Conservation (phyloP, 768 basidiomycete species). For the Lactarius psammicola region DNA sequence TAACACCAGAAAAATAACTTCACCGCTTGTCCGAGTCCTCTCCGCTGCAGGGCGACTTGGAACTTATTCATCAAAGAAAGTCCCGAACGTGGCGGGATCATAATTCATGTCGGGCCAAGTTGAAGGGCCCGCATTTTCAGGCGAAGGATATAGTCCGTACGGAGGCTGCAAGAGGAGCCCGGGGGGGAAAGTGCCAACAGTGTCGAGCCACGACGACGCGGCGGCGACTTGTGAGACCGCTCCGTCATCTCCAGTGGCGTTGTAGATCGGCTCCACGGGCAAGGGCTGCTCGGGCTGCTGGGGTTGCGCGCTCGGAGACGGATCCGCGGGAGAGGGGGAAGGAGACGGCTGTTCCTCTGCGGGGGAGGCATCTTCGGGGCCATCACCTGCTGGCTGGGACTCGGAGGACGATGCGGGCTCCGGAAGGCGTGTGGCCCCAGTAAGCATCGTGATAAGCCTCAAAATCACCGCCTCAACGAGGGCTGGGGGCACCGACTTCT, state of each 20-base stretch:
- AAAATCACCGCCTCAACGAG: background rate
- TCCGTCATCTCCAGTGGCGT: no score
- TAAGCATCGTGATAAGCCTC: background rate
- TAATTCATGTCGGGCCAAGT: background rate
- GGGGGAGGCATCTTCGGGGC: background rate
- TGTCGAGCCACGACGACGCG: background rate
- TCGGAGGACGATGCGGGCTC: background rate
- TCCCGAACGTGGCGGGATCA: background rate
- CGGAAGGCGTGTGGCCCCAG: no score
- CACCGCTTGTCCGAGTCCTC: background rate
- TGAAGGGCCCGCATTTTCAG: no score
- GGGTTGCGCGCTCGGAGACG: background rate
- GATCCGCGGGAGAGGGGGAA: background rate
- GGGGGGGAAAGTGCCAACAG: background rate
- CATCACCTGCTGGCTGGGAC: background rate
- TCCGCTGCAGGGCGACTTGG: background rate
- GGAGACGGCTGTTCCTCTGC: background rate
- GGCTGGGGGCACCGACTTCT: background rate
- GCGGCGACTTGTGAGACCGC: background rate
- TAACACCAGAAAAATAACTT: background rate
- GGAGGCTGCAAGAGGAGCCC: background rate
- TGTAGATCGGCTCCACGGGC: no score
- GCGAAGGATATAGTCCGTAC: background rate
- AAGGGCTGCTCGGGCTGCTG: no score
- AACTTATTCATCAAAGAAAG: background rate